Conservation (phyloP, 208 protist genomes). For the Trypanosoma mega region DNA sequence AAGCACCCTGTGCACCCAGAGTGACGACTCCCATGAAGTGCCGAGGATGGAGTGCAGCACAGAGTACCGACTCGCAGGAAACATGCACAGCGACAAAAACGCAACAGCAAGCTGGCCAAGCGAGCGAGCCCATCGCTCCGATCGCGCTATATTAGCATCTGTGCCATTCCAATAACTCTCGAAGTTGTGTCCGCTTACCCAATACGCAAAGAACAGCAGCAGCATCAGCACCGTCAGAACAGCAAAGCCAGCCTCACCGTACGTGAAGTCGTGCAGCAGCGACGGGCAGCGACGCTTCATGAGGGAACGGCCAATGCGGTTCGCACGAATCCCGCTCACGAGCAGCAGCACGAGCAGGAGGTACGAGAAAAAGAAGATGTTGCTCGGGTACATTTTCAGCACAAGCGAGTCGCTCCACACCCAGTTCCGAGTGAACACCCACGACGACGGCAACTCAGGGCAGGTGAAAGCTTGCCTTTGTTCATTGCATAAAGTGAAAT, state of each 20-base stretch:
- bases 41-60: slow-evolving; percentile 47
- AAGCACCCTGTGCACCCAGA: slow-evolving; percentile 56
- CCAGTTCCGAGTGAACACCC: slow-evolving; percentile 38
- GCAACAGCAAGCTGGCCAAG: slow-evolving; percentile 58
- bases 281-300: slow-evolving; percentile 6
- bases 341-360: slow-evolving; percentile 28
- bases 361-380: slow-evolving; percentile 66
- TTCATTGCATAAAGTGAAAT: slow-evolving; percentile 16
- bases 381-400: slow-evolving; percentile 66
- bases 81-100: slow-evolving; percentile 54
- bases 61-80: slow-evolving; percentile 52
- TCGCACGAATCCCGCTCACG: slow-evolving; percentile 30
- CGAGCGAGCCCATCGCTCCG: slow-evolving; percentile 43
- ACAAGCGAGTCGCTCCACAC: slow-evolving; percentile 25
- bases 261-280: slow-evolving; percentile 14
- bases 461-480: slow-evolving; percentile 15
- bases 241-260: slow-evolving; percentile 30
- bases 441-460: slow-evolving; percentile 49
- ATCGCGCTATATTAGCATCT: slow-evolving; percentile 1
- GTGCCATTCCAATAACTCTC: slow-evolving; percentile 17
- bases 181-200: slow-evolving; percentile 67
- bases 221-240: slow-evolving; percentile 31
- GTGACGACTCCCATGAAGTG: slow-evolving; percentile 45
- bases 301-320: slow-evolving; percentile 9
- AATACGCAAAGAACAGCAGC: slow-evolving; percentile 56